Conservation (phyloP, 495 filamentous ascomycete genomes). For the Aspergillus indologenus region DNA sequence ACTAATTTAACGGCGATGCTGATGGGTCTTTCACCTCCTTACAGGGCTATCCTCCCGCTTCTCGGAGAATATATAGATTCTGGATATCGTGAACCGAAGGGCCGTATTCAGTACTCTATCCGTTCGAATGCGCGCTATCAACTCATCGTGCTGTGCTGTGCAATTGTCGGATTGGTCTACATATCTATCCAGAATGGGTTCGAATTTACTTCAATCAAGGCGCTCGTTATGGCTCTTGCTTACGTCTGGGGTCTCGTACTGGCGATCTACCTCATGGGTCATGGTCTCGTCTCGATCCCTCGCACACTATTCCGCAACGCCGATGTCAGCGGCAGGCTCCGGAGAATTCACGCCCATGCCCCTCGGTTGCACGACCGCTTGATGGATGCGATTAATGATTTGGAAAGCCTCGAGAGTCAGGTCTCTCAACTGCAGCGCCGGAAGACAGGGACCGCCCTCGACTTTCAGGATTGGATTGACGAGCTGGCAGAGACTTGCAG, state of each 20-base stretch:
- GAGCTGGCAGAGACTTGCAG: constrained; percentile 74
- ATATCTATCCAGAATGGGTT: constrained; percentile 78
- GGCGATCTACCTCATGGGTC: constrained; percentile 95
- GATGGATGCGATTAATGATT: constrained; percentile 74
- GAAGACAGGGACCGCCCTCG: constrained; percentile 76
- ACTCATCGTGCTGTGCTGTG: constrained; percentile 69
- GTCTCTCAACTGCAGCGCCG: constrained; percentile 72
- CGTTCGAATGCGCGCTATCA: constrained; percentile 86
- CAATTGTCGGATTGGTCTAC: constrained; percentile 72
- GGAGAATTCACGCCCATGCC: constrained; percentile 71
- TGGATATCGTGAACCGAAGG: constrained; percentile 81
- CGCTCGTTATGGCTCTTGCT: constrained; percentile 83
- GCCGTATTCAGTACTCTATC: constrained; percentile 76
- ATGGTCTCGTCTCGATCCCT: constrained; percentile 89
- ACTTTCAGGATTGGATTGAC: constrained; percentile 94
- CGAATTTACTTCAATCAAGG: constrained; percentile 61
- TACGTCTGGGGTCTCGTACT: constrained; percentile 90
- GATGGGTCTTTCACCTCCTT: constrained; percentile 6
- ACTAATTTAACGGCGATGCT: not conserved
- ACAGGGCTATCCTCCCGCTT: constrained; percentile 85
- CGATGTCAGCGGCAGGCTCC: constrained; percentile 66
- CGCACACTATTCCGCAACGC: constrained; percentile 73
- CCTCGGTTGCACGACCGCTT: constrained; percentile 82
- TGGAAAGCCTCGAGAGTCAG: constrained; percentile 79
- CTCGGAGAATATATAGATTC: constrained; percentile 92